These are phyloP conservation scores for Stenogyne calaminthoides DNA, from an alignment of 305 asterid genomes.

Conservation along the genomic window DNA sequence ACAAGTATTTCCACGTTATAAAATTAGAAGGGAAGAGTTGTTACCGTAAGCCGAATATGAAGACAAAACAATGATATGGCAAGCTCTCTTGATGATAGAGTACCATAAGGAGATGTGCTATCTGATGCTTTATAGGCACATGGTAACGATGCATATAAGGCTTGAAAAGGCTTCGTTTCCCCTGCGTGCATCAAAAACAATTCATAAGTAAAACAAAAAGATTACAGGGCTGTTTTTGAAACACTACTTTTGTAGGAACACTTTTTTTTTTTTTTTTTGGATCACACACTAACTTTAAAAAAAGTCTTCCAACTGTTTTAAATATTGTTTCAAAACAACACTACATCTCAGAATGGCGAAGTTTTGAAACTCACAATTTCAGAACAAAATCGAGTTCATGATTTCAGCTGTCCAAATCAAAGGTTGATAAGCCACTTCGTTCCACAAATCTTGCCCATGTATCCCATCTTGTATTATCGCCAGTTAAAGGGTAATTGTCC, in stretches of 20 bases:
- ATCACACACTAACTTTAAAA: no score
- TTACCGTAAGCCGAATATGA: conserved; percentile 73
- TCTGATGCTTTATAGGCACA: conserved; percentile 58
- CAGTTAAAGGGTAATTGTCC: conserved; percentile 60
- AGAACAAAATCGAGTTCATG: conserved; percentile 73
- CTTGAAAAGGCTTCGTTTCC: conserved; percentile 66
- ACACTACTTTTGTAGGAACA: no score
- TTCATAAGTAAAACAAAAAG: neutral
- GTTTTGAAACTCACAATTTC: conserved; percentile 47
- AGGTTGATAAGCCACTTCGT: conserved; percentile 86
- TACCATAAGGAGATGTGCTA: conserved; percentile 76
- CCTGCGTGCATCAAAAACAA: conserved; percentile 34
- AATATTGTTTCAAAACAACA: no score
- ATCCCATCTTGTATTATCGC: conserved; percentile 77
- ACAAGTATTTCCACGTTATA: no score
- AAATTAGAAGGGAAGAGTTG: neutral
- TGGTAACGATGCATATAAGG: conserved; percentile 64
- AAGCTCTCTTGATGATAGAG: conserved; percentile 83
- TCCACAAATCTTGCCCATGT: conserved; percentile 83
- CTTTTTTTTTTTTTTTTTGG: no score
- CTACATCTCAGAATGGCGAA: no score
- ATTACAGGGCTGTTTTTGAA: no score
- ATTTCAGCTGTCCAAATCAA: conserved; percentile 86
- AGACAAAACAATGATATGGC: conserved; percentile 71
- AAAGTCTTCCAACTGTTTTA: no score